Evolutionary conservation across 2,329 filamentous ascomycete species (phyloP), one percentile per base, ranked within the genome.

Genomic region (Davidsoniella eucalypti): DNA sequence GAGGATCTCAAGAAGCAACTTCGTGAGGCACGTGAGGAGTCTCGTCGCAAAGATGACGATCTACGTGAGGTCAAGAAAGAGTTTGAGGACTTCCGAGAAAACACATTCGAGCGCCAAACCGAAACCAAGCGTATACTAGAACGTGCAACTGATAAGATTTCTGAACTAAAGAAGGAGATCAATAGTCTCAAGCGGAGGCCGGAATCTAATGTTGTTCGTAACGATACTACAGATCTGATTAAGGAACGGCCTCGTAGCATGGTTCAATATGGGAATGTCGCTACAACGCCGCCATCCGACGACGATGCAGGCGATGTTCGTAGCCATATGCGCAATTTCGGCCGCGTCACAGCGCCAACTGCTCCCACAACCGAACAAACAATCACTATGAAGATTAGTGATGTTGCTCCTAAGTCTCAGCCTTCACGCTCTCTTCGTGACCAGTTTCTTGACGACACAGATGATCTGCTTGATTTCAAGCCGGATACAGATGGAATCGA

Each of bases 91-190:
- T 67, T 78, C 36, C 73, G 73, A 54, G 67, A 69, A 29, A 68
- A 75, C 43, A 70, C 72, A 16, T 72, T 77, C 54, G 60, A 66
- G 5, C 69, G 70, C 37, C 70, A 75, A n/a, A 63, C 65, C 7
- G 75, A 80, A 53, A 73, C 72, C 3, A 69, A 72, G 56, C 67
- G 70, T 14, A 72, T 78, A 2, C 56, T 80, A 42, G 67, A 72
- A 49, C 70, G 70, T 55, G 75, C 76, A 50, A 74, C 78, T 52
- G 65, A 68, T 38, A 75, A 75, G 60, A 76, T 79, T 53, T 63
- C 68, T 7, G 67, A 72, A 41, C 66, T 80, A 6, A 74, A 73
- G 60, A 72, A 69, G 55, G 70, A 75, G 55, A 60, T 77, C 38
- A 67, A 65, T 52, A 61, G 61, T 1, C 61, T 77, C 2, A 51